Evolutionary conservation across 148 eudicot genomes (phyloP).

Genomic region (Diospyros lotus): DNA sequence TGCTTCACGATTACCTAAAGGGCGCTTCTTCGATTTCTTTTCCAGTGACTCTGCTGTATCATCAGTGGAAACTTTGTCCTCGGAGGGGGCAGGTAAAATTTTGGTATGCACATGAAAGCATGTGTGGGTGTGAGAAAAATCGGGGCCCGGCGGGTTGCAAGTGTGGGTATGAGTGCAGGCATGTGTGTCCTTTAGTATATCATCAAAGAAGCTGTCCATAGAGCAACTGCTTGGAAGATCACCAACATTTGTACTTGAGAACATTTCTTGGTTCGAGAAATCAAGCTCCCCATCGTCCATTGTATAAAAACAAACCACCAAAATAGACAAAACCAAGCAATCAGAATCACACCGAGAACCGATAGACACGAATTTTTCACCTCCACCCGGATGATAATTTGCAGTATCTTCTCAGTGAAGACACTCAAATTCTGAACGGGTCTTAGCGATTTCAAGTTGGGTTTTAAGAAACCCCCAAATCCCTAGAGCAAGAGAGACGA

Average conservation of each 20-base stretch:
- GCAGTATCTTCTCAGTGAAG: slow-evolving; percentile 1
- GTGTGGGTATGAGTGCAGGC: slow-evolving; percentile 94
- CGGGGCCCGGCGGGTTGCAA: slow-evolving; percentile 96
- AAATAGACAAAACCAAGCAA: neutral
- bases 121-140: slow-evolving; percentile 80
- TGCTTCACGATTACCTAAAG: slow-evolving; percentile 81
- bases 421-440: neutral
- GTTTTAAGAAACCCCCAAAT: neutral
- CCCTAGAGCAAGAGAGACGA: neutral
- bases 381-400: neutral
- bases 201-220: slow-evolving; percentile 75
- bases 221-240: slow-evolving; percentile 72
- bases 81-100: slow-evolving; percentile 52
- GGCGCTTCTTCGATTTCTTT: slow-evolving; percentile 57
- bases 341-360: neutral
- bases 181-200: slow-evolving; percentile 65
- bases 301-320: slow-evolving; percentile 2
- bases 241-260: slow-evolving; percentile 48
- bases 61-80: slow-evolving; percentile 61
- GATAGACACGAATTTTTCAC: neutral
- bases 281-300: slow-evolving; percentile 91
- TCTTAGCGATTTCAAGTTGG: slow-evolving; percentile 2
- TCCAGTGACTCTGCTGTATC: slow-evolving; percentile 79
- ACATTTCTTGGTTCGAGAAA: slow-evolving; percentile 69
- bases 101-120: slow-evolving; percentile 94